Conservation (phyloP, 2,329 filamentous ascomycete genomes). For the Venturia pyrina region DNA sequence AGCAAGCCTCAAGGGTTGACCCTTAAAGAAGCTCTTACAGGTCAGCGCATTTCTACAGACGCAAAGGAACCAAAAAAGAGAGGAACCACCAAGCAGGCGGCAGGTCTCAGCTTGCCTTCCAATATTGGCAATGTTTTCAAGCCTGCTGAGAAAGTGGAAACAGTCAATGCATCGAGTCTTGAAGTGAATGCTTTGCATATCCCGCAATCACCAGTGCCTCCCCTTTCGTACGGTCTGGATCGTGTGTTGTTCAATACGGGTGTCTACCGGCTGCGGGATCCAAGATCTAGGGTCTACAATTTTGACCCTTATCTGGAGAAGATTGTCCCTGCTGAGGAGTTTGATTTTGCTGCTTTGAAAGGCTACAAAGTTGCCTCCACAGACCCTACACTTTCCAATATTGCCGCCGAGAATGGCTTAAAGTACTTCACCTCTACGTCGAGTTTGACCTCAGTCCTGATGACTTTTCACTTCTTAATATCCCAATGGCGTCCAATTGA, state of each 20-base stretch:
- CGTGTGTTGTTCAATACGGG: constrained; percentile 93
- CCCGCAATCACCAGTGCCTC: constrained; percentile 6
- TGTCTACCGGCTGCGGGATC: constrained; percentile 85
- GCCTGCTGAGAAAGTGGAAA: not conserved
- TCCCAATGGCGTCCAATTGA: constrained; percentile 73
- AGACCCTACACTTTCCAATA: constrained; percentile 59
- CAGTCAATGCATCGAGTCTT: not conserved
- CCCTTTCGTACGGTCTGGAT: constrained; percentile 65
- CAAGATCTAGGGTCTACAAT: constrained; percentile 80
- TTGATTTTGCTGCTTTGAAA: constrained; percentile 80
- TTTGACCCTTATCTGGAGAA: constrained; percentile 90
- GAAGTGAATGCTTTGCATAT: not conserved
- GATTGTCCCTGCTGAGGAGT: constrained; percentile 89
- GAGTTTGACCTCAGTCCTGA: constrained; percentile 80
- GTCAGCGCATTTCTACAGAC: not conserved
- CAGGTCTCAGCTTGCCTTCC: not conserved
- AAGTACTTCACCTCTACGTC: constrained; percentile 86
- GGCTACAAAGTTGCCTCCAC: constrained; percentile 87
- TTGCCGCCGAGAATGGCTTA: constrained; percentile 50
- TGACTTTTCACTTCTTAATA: constrained; percentile 87
- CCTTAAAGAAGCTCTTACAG: not conserved
- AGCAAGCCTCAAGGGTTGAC: not conserved
- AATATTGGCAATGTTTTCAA: not conserved
- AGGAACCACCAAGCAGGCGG: not conserved
- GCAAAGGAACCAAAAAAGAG: not conserved